Percentiles rank a stretch among this genome's conserved stretches.
Evolutionary conservation across 805 yeast genomes (phyloP).

Genomic region (Candida awuae): DNA sequence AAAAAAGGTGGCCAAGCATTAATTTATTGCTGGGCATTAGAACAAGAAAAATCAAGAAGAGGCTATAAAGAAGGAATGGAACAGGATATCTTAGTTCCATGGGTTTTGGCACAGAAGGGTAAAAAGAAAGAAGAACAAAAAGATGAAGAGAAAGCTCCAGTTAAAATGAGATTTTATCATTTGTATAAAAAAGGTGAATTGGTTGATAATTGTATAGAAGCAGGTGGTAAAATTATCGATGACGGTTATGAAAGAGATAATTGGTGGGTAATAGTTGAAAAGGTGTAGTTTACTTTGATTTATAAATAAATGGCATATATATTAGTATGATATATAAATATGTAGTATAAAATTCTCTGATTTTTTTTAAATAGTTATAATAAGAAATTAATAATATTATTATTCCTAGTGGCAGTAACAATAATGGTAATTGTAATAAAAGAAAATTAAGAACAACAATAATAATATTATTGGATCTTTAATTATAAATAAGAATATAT

Average conservation of each 20-base stretch:
- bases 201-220: conserved; percentile 54
- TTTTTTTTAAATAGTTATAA: background rate
- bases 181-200: conserved; percentile 80
- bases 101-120: conserved; percentile 64
- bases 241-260: conserved; percentile 89
- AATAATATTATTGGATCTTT: too few relatives aligned
- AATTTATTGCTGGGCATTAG: conserved; percentile 95
- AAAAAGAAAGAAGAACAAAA: conserved; percentile 29
- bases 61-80: conserved; percentile 90
- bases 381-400: too few relatives aligned
- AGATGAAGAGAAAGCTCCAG: conserved; percentile 28
- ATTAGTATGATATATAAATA: too few relatives aligned
- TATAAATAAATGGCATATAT: background rate
- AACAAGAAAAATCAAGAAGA: conserved; percentile 78
- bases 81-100: conserved; percentile 91
- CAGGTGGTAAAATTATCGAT: conserved; percentile 62
- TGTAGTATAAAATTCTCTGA: too few relatives aligned
- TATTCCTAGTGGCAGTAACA: too few relatives aligned
- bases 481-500: too few relatives aligned
- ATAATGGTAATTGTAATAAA: too few relatives aligned
- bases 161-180: conserved; percentile 83
- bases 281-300: conserved; percentile 17
- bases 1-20: conserved; percentile 57
- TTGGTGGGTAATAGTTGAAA: conserved; percentile 70
- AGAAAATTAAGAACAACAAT: too few relatives aligned